Evolutionary conservation across 192 early-diverging fungal genomes (phyloP), one percentile per base, ranked within the genome.

Genomic region (Thoreauomyces humboldtii): DNA sequence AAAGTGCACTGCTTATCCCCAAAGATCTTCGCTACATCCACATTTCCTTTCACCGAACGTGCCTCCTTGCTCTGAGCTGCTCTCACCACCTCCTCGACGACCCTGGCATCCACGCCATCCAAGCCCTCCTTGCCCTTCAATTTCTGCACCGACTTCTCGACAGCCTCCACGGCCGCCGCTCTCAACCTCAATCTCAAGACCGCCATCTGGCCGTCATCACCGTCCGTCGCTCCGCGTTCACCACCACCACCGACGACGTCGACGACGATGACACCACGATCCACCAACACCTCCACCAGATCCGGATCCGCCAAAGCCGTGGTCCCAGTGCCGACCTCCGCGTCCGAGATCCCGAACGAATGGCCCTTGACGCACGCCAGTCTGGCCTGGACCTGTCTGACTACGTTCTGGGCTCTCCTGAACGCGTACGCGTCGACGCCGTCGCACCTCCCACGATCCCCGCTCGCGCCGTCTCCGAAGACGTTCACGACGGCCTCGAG

Each of bases 281-380:
- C 11, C 4, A 71, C 71, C 57, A 91, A 66, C 66, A 91, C 73
- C 1, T 84, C 81, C 4, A 89, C 88, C 21, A 92, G 77, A 11
- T 88, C 88, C 66, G 87, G 89, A 60, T 92, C 91, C 0, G 82
- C 80, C 74, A 89, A 88, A 19, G 91, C 74, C 0, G 92, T 90
- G 65, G 90, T 68, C 0, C 77, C 66, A n/a, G n/a, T n/a, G n/a
- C n/a, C n/a, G n/a, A n/a, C n/a, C n/a, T n/a, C n/a, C n/a, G n/a
- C n/a, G 45, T 73, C 59, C 27, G 90, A 77, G 56, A 91, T 90
- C 4, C 56, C 64, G 59, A 92, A 92, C 37, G 76, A 73, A 70
- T 92, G 92, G 32, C 70, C 76, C 1, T 48, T 42, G 0, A 73
- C 73, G 27, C 86, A 73, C 4, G 72, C 67, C 7, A 73, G 69